Evolutionary conservation across 768 basidiomycete species (phyloP).

Genomic region (Xerocomellus intermedius): DNA sequence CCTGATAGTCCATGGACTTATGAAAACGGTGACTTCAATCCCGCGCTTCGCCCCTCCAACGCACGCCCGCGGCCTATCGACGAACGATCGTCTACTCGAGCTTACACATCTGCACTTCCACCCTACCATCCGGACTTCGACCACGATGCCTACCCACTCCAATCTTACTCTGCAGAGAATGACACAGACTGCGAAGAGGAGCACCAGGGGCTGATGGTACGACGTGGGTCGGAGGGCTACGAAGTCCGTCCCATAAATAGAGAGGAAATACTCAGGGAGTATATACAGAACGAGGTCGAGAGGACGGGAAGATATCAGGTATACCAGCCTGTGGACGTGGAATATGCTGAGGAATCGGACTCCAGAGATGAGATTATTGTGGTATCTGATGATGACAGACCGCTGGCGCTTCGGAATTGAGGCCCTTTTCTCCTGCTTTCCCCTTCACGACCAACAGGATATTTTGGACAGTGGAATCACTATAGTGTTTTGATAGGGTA

Average conservation of each 20-base stretch:
- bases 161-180: conserved; percentile 15
- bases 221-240: conserved; percentile 81
- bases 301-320: conserved; percentile 61
- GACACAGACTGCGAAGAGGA: conserved; percentile 34
- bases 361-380: not conserved
- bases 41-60: conserved; percentile 66
- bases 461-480: conserved; percentile 14
- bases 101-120: conserved; percentile 51
- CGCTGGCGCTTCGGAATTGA: conserved; percentile 21
- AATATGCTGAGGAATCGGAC: conserved; percentile 39
- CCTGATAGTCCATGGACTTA: conserved; percentile 83
- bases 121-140: conserved; percentile 78
- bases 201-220: conserved; percentile 39
- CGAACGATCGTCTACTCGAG: conserved; percentile 26
- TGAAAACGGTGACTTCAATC: conserved; percentile 74
- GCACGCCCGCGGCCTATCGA: conserved; percentile 33
- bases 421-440: not conserved
- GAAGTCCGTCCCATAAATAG: conserved; percentile 63
- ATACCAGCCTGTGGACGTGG: conserved; percentile 60
- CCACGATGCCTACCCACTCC: conserved; percentile 28
- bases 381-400: conserved; percentile 23
- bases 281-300: conserved; percentile 52
- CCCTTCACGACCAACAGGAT: not conserved
- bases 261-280: conserved; percentile 61
- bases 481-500: conserved; percentile 26